These are phyloP conservation scores for Trichoderma semiorbis DNA, from an alignment of 2,329 filamentous ascomycete genomes.

Conservation along the genomic window DNA sequence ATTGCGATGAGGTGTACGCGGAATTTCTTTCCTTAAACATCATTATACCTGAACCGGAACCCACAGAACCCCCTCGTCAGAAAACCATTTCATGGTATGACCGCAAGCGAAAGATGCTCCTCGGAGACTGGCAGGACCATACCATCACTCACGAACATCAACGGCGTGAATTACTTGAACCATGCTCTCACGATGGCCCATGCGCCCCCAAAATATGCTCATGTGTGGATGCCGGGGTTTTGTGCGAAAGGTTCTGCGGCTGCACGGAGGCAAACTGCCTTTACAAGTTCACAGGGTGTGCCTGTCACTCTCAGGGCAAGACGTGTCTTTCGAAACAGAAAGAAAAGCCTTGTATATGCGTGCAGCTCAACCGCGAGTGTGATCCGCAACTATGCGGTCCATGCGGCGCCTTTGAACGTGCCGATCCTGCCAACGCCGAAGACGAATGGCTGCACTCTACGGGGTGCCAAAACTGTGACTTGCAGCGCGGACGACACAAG, in stretches of 20 bases:
- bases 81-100: conserved; percentile 55
- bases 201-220: conserved; percentile 60
- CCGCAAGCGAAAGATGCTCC: conserved; percentile 51
- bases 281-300: conserved; percentile 64
- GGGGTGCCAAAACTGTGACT: conserved; percentile 67
- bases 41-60: conserved; percentile 25
- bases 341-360: conserved; percentile 65
- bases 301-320: conserved; percentile 59
- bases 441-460: conserved; percentile 53
- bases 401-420: conserved; percentile 66
- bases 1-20: conserved; percentile 49
- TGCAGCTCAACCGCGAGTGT: conserved; percentile 72
- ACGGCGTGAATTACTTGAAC: conserved; percentile 55
- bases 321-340: conserved; percentile 55
- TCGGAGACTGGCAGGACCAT: conserved; percentile 54
- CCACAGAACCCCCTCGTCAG: conserved; percentile 33
- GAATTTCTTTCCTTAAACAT: conserved; percentile 29
- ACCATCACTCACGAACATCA: conserved; percentile 55
- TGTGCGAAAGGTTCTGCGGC: conserved; percentile 71
- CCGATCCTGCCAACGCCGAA: conserved; percentile 65
- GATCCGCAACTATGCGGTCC: conserved; percentile 70
- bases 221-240: conserved; percentile 58
- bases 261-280: conserved; percentile 58
- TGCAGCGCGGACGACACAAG: conserved; percentile 66
- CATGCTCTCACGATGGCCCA: conserved; percentile 66